Conservation (phyloP, 1,284 basidiomycete genomes). For the Ceratobasidium theobromae region DNA sequence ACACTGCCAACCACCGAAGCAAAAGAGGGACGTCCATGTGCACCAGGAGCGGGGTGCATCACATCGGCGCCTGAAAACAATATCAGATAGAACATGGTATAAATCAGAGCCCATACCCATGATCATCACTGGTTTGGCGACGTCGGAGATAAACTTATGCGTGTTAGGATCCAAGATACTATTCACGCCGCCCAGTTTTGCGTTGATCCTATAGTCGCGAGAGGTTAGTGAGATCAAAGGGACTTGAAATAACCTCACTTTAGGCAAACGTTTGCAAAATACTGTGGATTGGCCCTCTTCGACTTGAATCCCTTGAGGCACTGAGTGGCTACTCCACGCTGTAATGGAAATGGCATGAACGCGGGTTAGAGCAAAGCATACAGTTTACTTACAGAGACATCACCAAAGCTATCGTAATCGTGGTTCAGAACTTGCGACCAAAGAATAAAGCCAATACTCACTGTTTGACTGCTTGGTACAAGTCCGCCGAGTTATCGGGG, state of each 20-base stretch:
- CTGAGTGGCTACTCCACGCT: slow-evolving; percentile 72
- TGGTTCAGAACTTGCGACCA: background rate
- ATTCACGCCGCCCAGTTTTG: slow-evolving; percentile 79
- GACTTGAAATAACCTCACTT: slow-evolving; percentile 53
- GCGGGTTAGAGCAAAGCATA: background rate
- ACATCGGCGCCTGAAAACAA: slow-evolving; percentile 62
- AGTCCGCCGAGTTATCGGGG: slow-evolving; percentile 32
- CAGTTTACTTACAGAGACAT: slow-evolving; percentile 45
- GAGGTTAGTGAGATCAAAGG: background rate
- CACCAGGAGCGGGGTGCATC: slow-evolving; percentile 73
- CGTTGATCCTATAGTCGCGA: slow-evolving; percentile 64
- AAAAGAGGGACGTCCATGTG: slow-evolving; percentile 70
- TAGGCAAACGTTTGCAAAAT: slow-evolving; percentile 72
- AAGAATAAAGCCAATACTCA: background rate
- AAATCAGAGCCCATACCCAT: slow-evolving; percentile 54
- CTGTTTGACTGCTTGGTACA: slow-evolving; percentile 35
- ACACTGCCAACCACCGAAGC: slow-evolving; percentile 73
- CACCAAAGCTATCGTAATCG: slow-evolving; percentile 58
- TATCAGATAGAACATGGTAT: background rate
- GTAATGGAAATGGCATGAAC: slow-evolving; percentile 12
- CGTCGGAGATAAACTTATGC: slow-evolving; percentile 58
- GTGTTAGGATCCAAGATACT: slow-evolving; percentile 64
- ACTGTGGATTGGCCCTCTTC: slow-evolving; percentile 63
- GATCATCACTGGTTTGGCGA: slow-evolving; percentile 69
- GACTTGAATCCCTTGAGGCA: slow-evolving; percentile 68